A percentile compares a stretch with the other conserved stretches of the same genome.
phyloP scores from a whole-genome alignment of 1,284 basidiomycete species.

The Trametes versicolor region DNA sequence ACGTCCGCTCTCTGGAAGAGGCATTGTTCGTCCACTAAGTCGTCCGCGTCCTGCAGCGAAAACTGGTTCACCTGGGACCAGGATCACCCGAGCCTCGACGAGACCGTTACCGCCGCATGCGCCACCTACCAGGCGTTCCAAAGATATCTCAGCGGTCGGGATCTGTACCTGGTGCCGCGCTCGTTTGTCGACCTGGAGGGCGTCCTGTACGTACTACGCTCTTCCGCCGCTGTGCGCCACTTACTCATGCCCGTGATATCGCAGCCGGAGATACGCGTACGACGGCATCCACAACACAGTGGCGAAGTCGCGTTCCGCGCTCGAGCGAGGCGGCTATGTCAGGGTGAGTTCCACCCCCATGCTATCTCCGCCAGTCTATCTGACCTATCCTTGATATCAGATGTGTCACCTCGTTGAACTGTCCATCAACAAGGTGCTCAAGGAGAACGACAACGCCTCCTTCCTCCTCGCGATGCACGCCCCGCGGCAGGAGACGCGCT shows the following conservation, averaged over 20 bases:
- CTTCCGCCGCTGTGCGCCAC: conserved; percentile 12
- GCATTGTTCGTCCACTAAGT: conserved; percentile 28
- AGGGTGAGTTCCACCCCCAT: conserved; percentile 58
- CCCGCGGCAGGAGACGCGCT: conserved; percentile 34
- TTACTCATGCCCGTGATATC: conserved; percentile 27
- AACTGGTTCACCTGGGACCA: conserved; percentile 74
- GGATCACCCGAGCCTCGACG: conserved; percentile 73
- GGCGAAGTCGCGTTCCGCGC: conserved; percentile 67
- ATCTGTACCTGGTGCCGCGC: conserved; percentile 75
- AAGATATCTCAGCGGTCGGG: conserved; percentile 53
- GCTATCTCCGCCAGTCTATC: background rate
- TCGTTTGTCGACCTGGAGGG: conserved; percentile 72
- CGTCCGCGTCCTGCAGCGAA: conserved; percentile 54
- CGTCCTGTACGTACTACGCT: conserved; percentile 63
- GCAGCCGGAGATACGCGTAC: conserved; percentile 74
- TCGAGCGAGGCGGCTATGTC: conserved; percentile 77
- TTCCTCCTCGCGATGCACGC: conserved; percentile 71
- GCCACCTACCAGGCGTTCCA: conserved; percentile 55
- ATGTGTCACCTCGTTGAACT: conserved; percentile 74
- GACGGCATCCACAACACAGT: conserved; percentile 85
- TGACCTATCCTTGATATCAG: conserved; percentile 47
- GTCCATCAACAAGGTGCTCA: conserved; percentile 73
- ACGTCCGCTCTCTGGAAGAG: conserved; percentile 46
- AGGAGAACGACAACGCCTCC: conserved; percentile 70
- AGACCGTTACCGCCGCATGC: conserved; percentile 75